Evolutionary conservation across 768 basidiomycete species (phyloP).

Genomic region (Naganishia friedmannii): DNA sequence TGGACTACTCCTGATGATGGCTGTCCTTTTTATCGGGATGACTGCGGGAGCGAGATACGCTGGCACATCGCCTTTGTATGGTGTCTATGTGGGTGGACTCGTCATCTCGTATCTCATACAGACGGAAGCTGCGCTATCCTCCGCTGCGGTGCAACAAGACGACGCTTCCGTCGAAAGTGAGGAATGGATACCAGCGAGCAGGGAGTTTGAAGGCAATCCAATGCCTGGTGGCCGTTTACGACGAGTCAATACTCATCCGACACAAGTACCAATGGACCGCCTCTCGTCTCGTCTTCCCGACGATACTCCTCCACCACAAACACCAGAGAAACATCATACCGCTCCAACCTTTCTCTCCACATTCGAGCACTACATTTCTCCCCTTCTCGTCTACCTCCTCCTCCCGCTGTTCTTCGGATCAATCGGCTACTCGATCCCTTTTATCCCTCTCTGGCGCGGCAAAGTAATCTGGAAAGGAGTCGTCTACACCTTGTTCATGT

Average conservation of each 20-base stretch:
- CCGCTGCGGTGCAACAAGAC: too few species aligned
- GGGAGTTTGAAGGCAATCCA: conserved; percentile 7
- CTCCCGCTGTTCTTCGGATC: conserved; percentile 67
- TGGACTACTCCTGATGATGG: conserved; percentile 52
- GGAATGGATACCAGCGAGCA: neutral
- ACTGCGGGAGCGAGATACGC: conserved; percentile 58
- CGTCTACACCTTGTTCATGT: conserved; percentile 62
- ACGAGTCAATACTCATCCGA: conserved; percentile 13
- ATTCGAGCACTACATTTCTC: conserved; percentile 54
- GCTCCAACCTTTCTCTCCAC: conserved; percentile 36
- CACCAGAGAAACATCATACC: neutral
- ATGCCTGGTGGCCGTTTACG: neutral
- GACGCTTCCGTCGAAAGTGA: neutral
- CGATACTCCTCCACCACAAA: neutral
- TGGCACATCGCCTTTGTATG: conserved; percentile 63
- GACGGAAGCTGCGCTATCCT: neutral
- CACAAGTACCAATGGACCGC: conserved; percentile 4
- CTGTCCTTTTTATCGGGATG: conserved; percentile 55
- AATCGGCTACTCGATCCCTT: conserved; percentile 62
- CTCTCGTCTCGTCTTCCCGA: neutral
- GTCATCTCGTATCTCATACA: conserved; percentile 53
- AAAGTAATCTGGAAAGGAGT: conserved; percentile 60
- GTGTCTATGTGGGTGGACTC: conserved; percentile 63
- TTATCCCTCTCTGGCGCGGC: conserved; percentile 55
- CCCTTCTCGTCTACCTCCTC: conserved; percentile 56